Evolutionary conservation across 345 rosid species (phyloP), one percentile per base, ranked within the genome.

Genomic region (Pistacia atlantica): DNA sequence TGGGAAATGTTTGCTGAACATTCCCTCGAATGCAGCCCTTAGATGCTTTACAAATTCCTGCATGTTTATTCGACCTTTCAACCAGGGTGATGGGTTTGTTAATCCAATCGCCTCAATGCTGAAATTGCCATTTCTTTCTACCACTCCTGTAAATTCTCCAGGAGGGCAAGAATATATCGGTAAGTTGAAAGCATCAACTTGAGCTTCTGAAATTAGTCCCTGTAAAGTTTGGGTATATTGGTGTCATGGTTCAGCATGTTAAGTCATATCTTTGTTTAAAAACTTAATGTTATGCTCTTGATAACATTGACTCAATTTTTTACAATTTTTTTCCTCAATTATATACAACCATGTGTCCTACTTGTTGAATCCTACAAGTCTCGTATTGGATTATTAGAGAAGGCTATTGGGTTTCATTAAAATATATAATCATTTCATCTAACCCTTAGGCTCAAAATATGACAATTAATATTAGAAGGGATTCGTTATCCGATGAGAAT

Each of bases 1-100:
- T 3, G 74, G n/a, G 60, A 90, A 87, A 60, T 77, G 84, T 20
- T 56, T 67, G 66, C 3, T 59, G 76, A 90, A 81, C 85, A 88
- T 85, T n/a, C 69, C 84, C 65, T 87, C 89, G 83, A 76, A 85
- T 14, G 90, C 91, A 42, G 87, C 93, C 67, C 88, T 84, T 46
- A 88, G 74, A 59, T 87, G 90, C 65, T 61, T 72, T 25, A 78
- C 74, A 64, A 73, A 90, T 45, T 76, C 80, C 3, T 28, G 67
- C 64, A 85, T 71, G 69, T 88, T 78, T 17, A 84, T 76, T 11
- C 86, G 83, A 1, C 72, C 86, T 20, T 79, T 71, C 16, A 81
- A 52, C 86, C 85, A 80, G 6, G 89, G 83, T 11, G 87, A 63
- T 28, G 90, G 90, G 75, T 87, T 83, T 1, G 81, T 83, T 11